Base-by-base conservation (phyloP, 2,329 filamentous ascomycete genomes). In the Metarhizium anisopliae region DNA sequence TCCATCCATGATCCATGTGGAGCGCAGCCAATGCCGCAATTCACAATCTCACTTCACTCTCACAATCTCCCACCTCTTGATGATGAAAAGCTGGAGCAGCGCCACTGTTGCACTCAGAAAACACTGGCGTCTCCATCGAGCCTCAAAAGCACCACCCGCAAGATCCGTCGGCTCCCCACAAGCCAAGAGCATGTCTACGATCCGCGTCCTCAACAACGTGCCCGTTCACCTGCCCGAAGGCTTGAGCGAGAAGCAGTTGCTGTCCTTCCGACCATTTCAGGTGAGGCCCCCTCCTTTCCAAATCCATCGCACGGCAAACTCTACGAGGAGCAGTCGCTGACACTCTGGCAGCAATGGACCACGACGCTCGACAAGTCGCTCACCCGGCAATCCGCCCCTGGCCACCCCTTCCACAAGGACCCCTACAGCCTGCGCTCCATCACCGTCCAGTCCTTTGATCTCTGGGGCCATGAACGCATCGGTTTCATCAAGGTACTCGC, bases 401-500 rank as follows among this genome's bases (percentile, higher is more conserved):
- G 66, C 18, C 79, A 83, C 61, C 76, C 79, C 6, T 84, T 84
- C 70, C 73, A 81, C 67, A 13, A 61, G 0, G 73, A 77, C 56
- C 80, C 81, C 1, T 85, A 84, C 66, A 56, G 63, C 6, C 75
- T 85, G 0, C 74, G 71, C 53, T 70, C 71, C 57, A 69, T 84
- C 58, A 75, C 70, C 0, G 62, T 84, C 55, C 80, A 84, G 63
- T 72, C 79, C 18, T 77, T 75, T 59, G 81, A 83, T 63, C 67
- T 74, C 35, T 84, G 82, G 59, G 74, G 76, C 35, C 58, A 59
- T 25, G 52, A 59, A 10, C 71, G 74, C 2, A 65, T 85, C 14
- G 81, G 81, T 49, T 85, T 85, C 64, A 63, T 85, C 25, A 85
- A 84, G 59, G 66, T 84, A 42, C 68, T 67, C 2, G 76, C 81